Conservation (phyloP, 2,329 filamentous ascomycete species). For the Talaromyces sp. region DNA sequence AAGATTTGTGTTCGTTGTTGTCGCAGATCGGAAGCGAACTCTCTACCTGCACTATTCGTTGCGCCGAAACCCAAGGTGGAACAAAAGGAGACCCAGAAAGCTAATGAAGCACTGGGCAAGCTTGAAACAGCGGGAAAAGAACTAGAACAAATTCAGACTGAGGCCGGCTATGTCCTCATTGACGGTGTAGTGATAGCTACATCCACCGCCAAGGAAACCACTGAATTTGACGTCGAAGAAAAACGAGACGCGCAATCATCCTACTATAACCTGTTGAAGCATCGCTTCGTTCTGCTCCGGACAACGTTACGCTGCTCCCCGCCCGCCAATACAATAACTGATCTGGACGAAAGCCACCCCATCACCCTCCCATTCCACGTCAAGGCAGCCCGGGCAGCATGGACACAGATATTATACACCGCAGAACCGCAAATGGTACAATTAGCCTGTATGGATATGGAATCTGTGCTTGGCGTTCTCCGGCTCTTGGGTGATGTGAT, state of each 20-base stretch:
- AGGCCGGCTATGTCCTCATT: conserved; percentile 12
- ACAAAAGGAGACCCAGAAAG: background rate
- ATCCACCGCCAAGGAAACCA: background rate
- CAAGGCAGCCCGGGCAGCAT: conserved; percentile 55
- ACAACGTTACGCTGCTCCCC: conserved; percentile 56
- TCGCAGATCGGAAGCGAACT: conserved; percentile 67
- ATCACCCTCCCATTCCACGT: conserved; percentile 54
- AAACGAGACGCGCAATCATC: conserved; percentile 55
- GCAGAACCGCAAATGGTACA: conserved; percentile 49
- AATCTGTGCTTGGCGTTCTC: conserved; percentile 63
- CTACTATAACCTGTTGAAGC: conserved; percentile 65
- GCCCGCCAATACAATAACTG: conserved; percentile 51
- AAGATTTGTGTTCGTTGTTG: conserved; percentile 14
- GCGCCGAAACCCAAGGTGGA: conserved; percentile 51
- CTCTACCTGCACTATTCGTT: conserved; percentile 68
- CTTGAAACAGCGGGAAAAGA: background rate
- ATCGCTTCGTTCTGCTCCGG: conserved; percentile 65
- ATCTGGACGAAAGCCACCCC: conserved; percentile 53
- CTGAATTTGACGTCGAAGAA: conserved; percentile 27
- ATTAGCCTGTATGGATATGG: conserved; percentile 54
- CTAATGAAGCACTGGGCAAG: background rate
- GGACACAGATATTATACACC: conserved; percentile 39
- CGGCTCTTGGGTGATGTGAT: conserved; percentile 57
- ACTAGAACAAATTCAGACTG: background rate
- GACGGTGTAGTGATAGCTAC: conserved; percentile 14